phyloP scores from a whole-genome alignment of 768 basidiomycete genomes.

The Pulveroboletus ravenelii region DNA sequence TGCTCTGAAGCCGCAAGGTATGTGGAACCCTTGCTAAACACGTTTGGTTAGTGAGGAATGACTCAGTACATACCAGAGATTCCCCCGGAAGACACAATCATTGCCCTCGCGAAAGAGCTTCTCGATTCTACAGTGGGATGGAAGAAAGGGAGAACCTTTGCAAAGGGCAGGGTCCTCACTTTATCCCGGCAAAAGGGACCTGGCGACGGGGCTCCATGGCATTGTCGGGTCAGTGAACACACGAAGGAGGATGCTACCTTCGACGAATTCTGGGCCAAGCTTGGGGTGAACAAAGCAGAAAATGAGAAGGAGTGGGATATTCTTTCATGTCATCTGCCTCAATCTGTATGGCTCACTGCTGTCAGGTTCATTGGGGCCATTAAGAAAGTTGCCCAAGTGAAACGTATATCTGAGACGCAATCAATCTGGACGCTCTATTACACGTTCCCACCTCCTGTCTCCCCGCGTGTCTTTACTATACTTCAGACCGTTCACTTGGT shows the following conservation, averaged over 20 bases:
- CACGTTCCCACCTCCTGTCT: conserved; percentile 64
- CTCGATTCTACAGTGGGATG: conserved; percentile 55
- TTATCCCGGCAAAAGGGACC: conserved; percentile 47
- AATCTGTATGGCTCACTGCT: not conserved
- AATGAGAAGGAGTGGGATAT: conserved; percentile 62
- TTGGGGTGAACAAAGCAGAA: conserved; percentile 59
- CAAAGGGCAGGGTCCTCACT: conserved; percentile 52
- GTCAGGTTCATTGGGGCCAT: conserved; percentile 62
- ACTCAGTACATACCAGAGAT: conserved; percentile 39
- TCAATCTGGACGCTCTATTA: conserved; percentile 71
- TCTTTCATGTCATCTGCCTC: not conserved
- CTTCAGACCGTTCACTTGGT: conserved; percentile 57
- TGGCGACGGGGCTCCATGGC: conserved; percentile 60
- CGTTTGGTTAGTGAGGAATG: not conserved
- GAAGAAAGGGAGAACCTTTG: conserved; percentile 64
- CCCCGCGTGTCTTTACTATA: conserved; percentile 73
- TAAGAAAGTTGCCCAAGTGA: conserved; percentile 57
- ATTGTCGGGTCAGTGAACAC: conserved; percentile 66
- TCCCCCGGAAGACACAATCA: conserved; percentile 54
- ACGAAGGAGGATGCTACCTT: conserved; percentile 62
- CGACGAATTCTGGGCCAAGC: conserved; percentile 66
- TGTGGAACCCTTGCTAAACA: not conserved
- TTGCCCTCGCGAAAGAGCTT: conserved; percentile 50
- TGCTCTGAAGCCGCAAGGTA: conserved; percentile 38
- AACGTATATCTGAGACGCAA: conserved; percentile 58